Percentiles rank a stretch among this genome's conserved stretches.
These are phyloP conservation scores for Biscogniauxia sp. DNA, from an alignment of 2,329 filamentous ascomycete genomes.

Conservation along the genomic window DNA sequence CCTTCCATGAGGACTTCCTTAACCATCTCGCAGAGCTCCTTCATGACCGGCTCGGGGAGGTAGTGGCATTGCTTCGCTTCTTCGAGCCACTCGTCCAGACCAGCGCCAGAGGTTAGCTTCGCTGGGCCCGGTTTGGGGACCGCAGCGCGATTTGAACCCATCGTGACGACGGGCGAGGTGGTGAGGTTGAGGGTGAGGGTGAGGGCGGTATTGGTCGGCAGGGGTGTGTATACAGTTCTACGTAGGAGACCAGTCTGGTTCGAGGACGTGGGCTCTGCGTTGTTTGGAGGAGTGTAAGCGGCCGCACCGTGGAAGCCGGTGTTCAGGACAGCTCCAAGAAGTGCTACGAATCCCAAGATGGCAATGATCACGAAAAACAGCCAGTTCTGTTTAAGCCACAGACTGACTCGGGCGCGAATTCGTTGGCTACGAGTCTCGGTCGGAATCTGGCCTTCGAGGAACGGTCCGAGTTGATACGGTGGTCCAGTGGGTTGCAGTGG, in stretches of 20 bases:
- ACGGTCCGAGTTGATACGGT: neutral
- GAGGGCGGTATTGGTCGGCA: neutral
- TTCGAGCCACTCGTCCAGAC: constrained; percentile 93
- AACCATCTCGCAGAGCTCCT: constrained; percentile 96
- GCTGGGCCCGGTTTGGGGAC: constrained; percentile 91
- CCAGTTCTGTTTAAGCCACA: neutral
- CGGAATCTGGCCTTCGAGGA: neutral
- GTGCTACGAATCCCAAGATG: neutral
- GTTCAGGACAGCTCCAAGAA: neutral
- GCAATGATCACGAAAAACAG: neutral
- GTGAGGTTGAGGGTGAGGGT: neutral
- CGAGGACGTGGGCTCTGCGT: neutral
- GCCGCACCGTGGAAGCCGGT: neutral
- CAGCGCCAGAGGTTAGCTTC: constrained; percentile 76
- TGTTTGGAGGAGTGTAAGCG: neutral
- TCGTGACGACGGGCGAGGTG: constrained; percentile 8
- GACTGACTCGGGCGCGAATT: neutral
- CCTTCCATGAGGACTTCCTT: constrained; percentile 99
- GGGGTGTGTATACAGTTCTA: neutral
- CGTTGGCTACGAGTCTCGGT: neutral
- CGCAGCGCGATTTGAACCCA: constrained; percentile 36
- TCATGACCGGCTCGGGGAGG: constrained; percentile 94
- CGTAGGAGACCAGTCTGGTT: neutral
- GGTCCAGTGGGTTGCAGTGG: neutral
- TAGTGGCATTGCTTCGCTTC: constrained; percentile 97